These are phyloP conservation scores for Eucalyptus cloeziana DNA, from an alignment of 345 rosid genomes.

Conservation along the genomic window DNA sequence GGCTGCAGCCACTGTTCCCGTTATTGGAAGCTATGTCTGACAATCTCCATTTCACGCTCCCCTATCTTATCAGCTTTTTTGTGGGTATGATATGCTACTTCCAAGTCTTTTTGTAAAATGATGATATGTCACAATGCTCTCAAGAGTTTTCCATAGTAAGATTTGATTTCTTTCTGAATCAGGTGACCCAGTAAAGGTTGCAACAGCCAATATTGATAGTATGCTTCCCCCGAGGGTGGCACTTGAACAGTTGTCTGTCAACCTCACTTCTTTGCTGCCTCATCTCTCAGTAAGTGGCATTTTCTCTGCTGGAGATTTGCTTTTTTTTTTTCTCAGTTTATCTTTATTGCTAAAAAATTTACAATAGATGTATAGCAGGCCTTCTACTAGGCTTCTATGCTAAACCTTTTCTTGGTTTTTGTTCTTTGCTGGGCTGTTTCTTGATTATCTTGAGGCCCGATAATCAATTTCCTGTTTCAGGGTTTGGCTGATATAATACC, in stretches of 20 bases:
- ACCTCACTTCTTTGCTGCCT: slow-evolving; percentile 54
- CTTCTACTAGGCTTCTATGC: not conserved
- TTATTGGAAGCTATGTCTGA: slow-evolving; percentile 27
- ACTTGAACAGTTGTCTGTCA: slow-evolving; percentile 34
- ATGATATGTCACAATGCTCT: not conserved
- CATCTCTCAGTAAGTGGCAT: slow-evolving; percentile 46
- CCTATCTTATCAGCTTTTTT: slow-evolving; percentile 22
- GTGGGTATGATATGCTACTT: slow-evolving; percentile 10
- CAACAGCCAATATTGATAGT: slow-evolving; percentile 34
- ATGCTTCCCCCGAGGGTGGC: slow-evolving; percentile 37
- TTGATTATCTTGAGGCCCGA: not conserved
- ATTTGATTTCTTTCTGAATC: not conserved
- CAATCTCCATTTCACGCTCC: slow-evolving; percentile 15
- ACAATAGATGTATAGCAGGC: not conserved
- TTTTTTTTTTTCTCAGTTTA: not conserved
- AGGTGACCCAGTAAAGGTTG: slow-evolving; percentile 83
- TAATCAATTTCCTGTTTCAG: slow-evolving; percentile 13
- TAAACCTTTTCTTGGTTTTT: not conserved
- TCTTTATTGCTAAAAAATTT: not conserved
- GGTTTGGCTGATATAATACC: slow-evolving; percentile 47
- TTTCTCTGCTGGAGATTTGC: not conserved
- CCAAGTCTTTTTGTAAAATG: not conserved
- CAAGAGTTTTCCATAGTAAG: not conserved
- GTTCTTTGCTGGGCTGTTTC: no score
- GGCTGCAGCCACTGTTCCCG: slow-evolving; percentile 21